phyloP scores from a whole-genome alignment of 345 rosid species.

The Leavenworthia alabamica region DNA sequence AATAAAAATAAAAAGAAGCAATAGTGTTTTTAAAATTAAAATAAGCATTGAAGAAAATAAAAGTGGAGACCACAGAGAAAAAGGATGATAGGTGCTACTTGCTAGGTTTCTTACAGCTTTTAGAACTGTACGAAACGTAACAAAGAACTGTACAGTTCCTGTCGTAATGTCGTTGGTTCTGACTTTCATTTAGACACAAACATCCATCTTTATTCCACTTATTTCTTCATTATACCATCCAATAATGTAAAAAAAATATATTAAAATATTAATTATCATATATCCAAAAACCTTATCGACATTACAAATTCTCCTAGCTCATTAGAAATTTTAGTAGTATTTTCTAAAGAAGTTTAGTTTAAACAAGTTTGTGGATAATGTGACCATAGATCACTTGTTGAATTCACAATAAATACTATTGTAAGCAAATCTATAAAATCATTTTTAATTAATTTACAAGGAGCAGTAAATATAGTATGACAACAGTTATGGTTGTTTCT shows the following conservation, averaged over 20 bases:
- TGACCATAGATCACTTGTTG: neutral
- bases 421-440: neutral
- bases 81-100: conserved; percentile 8
- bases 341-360: neutral
- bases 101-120: conserved; percentile 15
- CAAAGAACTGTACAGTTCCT: conserved; percentile 26
- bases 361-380: neutral
- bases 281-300: neutral
- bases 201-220: neutral
- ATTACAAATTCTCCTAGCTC: neutral
- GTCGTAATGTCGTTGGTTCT: conserved; percentile 25
- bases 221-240: neutral
- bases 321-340: neutral
- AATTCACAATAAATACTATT: neutral
- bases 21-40: neutral
- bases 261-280: neutral
- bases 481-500: conserved; percentile 5
- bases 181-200: conserved; percentile 11
- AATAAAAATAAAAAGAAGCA: neutral
- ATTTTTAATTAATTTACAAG: neutral
- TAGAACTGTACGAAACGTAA: conserved; percentile 8
- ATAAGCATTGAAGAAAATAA: neutral
- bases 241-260: neutral
- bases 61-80: conserved; percentile 27
- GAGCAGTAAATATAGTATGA: neutral